Evolutionary conservation across 176 grass and related monocot species (phyloP), one percentile per base, ranked within the genome.

Genomic region (Zoysia pacifica): DNA sequence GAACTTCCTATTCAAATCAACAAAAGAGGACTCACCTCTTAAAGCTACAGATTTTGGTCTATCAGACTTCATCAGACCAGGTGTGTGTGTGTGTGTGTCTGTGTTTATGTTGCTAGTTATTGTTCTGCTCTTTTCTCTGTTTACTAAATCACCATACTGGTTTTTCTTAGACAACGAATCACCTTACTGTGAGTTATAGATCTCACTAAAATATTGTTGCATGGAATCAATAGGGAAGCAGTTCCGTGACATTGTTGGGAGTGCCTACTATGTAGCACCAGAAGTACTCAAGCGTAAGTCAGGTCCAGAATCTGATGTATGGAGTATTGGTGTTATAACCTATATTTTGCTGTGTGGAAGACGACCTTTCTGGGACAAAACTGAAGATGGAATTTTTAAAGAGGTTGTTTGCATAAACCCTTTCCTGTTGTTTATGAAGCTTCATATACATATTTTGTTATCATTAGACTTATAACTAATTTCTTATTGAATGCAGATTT

Each of bases 21-120:
- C 80, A 43, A 92, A 90, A 76, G 91, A 94, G 53, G 87, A 86
- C 62, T 97, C 85, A 14, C 52, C 89, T 52, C 91, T 97, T 62
- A 97, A 97, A 61, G 94, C 94, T 73, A 97, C 94, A 80, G 94
- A 97, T 89, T 97, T 97, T 82, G 94, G 94, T 67, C 89, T 97
- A 49, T 97, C 94, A 86, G 87, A 97, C 83, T 94, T 97, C 73
- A 97, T 94, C 77, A 97, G 64, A 82, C 94, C 94, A 83, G 94
- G 94, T 97, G 38, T 51, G 76, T 58, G 62, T 4, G n/a, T 42
- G 54, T 28, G 28, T 28, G 94, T 97, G 38, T 51, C 72, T 58
- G 62, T 4, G n/a, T 42, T 48, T 82, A 69, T 81, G 56, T 48
- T 76, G 70, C 68, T 69, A 86, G 72, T 65, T 70, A 63, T 40